A percentile compares a stretch with the other conserved stretches of the same genome.
Evolutionary conservation across 1,284 basidiomycete species (phyloP).

Genomic region (Stygiomarasmius scandens): DNA sequence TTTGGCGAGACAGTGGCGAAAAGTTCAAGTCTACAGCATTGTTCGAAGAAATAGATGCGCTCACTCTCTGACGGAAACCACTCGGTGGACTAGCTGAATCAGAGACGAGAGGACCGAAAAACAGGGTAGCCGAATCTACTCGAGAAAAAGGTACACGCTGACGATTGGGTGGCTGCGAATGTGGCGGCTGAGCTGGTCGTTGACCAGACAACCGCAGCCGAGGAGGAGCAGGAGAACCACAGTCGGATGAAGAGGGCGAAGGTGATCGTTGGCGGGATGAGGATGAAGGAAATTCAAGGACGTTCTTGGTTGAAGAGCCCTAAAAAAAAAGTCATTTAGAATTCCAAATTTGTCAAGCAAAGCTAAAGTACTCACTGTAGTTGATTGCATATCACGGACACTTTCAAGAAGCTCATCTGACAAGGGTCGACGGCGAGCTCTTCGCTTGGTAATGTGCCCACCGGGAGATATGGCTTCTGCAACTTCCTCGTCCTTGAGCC

Average conservation of each 20-base stretch:
- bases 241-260: slow-evolving; percentile 37
- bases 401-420: slow-evolving; percentile 65
- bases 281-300: slow-evolving; percentile 35
- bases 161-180: slow-evolving; percentile 19
- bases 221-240: slow-evolving; percentile 50
- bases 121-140: slow-evolving; percentile 62
- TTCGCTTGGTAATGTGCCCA: slow-evolving; percentile 71
- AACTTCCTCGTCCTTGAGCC: slow-evolving; percentile 57
- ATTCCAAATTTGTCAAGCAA: slow-evolving; percentile 2
- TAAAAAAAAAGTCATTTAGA: slow-evolving; percentile 1
- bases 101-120: slow-evolving; percentile 53
- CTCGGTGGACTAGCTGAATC: slow-evolving; percentile 31
- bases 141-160: slow-evolving; percentile 33
- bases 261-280: slow-evolving; percentile 33
- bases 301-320: slow-evolving; percentile 22
- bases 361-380: slow-evolving; percentile 37
- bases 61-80: slow-evolving; percentile 23
- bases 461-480: slow-evolving; percentile 71
- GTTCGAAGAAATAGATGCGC: slow-evolving; percentile 28
- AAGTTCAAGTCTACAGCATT: slow-evolving; percentile 19
- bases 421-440: slow-evolving; percentile 67
- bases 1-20: slow-evolving; percentile 27
- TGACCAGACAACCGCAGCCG: slow-evolving; percentile 42
- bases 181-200: slow-evolving; percentile 27
- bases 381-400: slow-evolving; percentile 35